These are phyloP conservation scores for Camelina laxa DNA, from an alignment of 345 rosid genomes.

Conservation along the genomic window DNA sequence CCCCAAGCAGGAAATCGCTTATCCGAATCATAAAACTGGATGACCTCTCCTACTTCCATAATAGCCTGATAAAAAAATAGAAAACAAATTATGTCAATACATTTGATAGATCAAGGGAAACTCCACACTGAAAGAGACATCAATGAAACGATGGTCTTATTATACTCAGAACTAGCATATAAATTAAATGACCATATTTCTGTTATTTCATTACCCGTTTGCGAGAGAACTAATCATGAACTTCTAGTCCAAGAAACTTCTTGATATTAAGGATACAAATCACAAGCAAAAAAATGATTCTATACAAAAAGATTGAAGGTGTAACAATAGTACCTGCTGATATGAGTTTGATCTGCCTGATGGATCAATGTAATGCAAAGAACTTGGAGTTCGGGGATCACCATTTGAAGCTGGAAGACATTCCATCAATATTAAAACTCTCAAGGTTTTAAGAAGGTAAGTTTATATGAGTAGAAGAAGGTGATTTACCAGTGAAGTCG, in stretches of 20 bases:
- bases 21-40: slow-evolving; percentile 87
- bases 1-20: slow-evolving; percentile 87
- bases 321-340: slow-evolving; percentile 58
- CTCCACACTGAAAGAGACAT: background rate
- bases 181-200: background rate
- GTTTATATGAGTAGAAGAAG: slow-evolving; percentile 12
- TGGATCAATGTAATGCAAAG: slow-evolving; percentile 86
- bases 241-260: background rate
- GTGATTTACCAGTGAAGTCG: slow-evolving; percentile 78
- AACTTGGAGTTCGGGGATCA: slow-evolving; percentile 63
- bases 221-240: background rate
- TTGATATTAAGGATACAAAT: slow-evolving; percentile 8
- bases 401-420: slow-evolving; percentile 82
- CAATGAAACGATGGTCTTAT: background rate
- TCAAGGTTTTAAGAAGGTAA: slow-evolving; percentile 16
- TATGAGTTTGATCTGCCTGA: slow-evolving; percentile 78
- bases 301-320: slow-evolving; percentile 2
- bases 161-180: background rate
- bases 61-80: slow-evolving; percentile 65
- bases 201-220: background rate
- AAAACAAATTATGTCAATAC: slow-evolving; percentile 18
- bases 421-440: background rate
- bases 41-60: slow-evolving; percentile 82
- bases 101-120: background rate
- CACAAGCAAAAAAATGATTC: background rate